Conservation (phyloP, 352 stramenopile genomes). For the Phytopythium cucurbitacearum region DNA sequence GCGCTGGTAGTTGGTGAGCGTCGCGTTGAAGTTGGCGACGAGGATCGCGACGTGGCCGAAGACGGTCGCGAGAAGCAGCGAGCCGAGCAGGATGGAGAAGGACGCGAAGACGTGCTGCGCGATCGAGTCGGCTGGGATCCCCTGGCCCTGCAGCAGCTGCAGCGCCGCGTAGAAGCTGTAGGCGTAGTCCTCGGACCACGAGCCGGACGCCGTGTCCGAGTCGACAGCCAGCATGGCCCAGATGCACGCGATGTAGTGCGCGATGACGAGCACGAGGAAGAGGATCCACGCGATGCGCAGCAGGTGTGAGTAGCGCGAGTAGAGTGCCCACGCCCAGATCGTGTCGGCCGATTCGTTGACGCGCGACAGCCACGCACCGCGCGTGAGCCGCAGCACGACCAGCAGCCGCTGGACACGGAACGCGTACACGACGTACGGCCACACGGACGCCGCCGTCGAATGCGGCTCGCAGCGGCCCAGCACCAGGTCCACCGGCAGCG, state of each 20-base stretch:
- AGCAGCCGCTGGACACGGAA: constrained; percentile 5
- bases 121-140: constrained; percentile 16
- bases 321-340: constrained; percentile 9
- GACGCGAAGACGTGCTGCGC: constrained; percentile 38
- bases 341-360: constrained; percentile 4
- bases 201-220: not conserved
- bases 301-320: constrained; percentile 35
- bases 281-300: constrained; percentile 36
- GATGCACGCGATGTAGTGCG: constrained; percentile 46
- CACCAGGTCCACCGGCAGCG: not conserved
- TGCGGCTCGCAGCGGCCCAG: not conserved
- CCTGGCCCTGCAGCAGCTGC: constrained; percentile 52
- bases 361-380: constrained; percentile 6
- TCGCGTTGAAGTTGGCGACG: constrained; percentile 56
- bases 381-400: constrained; percentile 11
- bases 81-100: constrained; percentile 38
- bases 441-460: not conserved
- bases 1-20: constrained; percentile 44
- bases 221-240: constrained; percentile 32
- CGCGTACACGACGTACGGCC: not conserved
- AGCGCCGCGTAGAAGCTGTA: constrained; percentile 41
- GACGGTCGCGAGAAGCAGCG: constrained; percentile 50
- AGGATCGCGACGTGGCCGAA: constrained; percentile 61
- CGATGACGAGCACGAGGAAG: constrained; percentile 28
- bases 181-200: constrained; percentile 18